phyloP scores from a whole-genome alignment of 495 filamentous ascomycete species.

The Trichoderma asperelloides region DNA sequence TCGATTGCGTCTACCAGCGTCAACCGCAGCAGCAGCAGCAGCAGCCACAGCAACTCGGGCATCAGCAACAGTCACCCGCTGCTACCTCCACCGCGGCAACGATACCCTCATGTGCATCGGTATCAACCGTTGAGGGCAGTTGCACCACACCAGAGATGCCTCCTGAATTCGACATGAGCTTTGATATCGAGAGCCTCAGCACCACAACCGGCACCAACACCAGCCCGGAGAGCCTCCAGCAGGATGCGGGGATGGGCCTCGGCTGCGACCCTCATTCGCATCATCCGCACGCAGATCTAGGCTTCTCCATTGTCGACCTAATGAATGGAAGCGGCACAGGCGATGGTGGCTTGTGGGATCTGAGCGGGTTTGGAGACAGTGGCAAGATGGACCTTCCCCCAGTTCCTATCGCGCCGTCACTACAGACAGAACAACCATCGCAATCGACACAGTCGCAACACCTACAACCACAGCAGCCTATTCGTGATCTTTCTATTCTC shows the following conservation, averaged over 20 bases:
- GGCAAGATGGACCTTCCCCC: conserved; percentile 10
- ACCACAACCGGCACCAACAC: conserved; percentile 4
- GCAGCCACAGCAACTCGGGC: neutral
- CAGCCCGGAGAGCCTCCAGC: conserved; percentile 5
- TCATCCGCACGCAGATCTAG: neutral
- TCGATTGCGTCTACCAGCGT: conserved; percentile 21
- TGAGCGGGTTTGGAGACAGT: conserved; percentile 9
- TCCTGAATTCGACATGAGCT: conserved; percentile 6
- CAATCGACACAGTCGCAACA: neutral
- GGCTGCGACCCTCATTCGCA: neutral
- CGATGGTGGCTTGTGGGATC: conserved; percentile 9
- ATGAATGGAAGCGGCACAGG: neutral
- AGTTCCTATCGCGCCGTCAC: neutral
- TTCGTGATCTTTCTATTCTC: conserved; percentile 7
- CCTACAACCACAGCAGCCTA: neutral
- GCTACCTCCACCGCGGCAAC: neutral
- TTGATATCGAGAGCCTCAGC: conserved; percentile 1
- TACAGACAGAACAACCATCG: neutral
- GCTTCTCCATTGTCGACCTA: conserved; percentile 13
- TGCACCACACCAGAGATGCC: neutral
- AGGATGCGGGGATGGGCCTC: neutral
- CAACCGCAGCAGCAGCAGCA: neutral
- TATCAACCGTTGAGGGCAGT: neutral
- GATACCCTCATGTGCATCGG: neutral
- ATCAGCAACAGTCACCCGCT: neutral